These are phyloP conservation scores for Metschnikowia noctiluminum DNA, from an alignment of 805 yeast genomes.

Conservation along the genomic window DNA sequence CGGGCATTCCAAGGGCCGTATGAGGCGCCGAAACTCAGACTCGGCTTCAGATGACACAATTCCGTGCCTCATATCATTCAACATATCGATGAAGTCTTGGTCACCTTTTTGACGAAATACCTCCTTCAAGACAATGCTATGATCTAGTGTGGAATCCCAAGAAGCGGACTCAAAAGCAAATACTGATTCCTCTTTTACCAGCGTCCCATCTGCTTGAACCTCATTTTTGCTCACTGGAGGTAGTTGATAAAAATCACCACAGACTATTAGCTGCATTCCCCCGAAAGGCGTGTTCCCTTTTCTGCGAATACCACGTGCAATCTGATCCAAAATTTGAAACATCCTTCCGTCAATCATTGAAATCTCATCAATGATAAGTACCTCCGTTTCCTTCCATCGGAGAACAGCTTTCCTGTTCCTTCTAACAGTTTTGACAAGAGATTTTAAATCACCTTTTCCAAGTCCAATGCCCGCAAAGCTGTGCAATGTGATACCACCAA, in stretches of 20 bases:
- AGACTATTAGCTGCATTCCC: constrained; percentile 82
- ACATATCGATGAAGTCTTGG: constrained; percentile 65
- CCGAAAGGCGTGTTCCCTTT: constrained; percentile 70
- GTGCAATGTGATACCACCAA: constrained; percentile 88
- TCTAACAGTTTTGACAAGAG: constrained; percentile 47
- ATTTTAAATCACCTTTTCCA: constrained; percentile 51
- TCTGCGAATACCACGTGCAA: constrained; percentile 60
- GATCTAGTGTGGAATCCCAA: constrained; percentile 64
- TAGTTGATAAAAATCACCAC: constrained; percentile 95
- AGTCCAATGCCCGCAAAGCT: constrained; percentile 83
- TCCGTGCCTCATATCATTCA: constrained; percentile 80
- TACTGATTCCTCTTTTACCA: constrained; percentile 20
- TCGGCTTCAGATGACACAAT: constrained; percentile 49
- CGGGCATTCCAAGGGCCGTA: constrained; percentile 53
- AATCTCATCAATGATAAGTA: constrained; percentile 84
- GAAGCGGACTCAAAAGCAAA: constrained; percentile 74
- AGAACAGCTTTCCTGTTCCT: constrained; percentile 40
- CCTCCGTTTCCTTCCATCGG: constrained; percentile 67
- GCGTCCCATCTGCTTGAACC: constrained; percentile 26
- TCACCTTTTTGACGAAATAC: constrained; percentile 92
- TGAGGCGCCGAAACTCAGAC: constrained; percentile 46
- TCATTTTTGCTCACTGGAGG: constrained; percentile 70
- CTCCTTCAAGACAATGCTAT: constrained; percentile 66
- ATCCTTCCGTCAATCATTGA: constrained; percentile 88
- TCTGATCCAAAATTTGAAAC: constrained; percentile 66